Conservation (phyloP, 495 filamentous ascomycete species). For the Amorphotheca resinae region DNA sequence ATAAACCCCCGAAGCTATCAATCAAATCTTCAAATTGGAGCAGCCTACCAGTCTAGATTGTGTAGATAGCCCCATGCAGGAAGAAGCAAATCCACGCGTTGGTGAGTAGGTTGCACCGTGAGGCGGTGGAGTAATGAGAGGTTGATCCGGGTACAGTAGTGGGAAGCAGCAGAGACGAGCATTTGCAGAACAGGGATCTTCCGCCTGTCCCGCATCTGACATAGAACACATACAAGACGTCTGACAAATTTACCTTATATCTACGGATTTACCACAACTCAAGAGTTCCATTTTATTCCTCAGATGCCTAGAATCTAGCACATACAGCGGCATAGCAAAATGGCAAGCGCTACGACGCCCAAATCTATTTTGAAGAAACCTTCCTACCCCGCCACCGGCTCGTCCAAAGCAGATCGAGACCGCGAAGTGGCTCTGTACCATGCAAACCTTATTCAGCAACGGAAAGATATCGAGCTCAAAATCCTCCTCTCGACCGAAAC, state of each 20-base stretch:
- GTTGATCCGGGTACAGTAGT: background rate
- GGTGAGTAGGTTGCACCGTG: background rate
- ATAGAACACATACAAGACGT: background rate
- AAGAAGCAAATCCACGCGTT: too few species aligned
- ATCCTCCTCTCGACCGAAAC: constrained; percentile 59
- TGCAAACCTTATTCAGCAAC: constrained; percentile 64
- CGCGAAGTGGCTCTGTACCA: constrained; percentile 56
- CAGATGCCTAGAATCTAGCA: background rate
- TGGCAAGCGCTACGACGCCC: constrained; percentile 14
- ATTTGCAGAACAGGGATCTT: constrained; percentile 4
- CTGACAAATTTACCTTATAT: background rate
- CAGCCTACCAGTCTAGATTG: too few species aligned
- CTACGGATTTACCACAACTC: too few species aligned
- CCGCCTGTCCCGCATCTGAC: constrained; percentile 1
- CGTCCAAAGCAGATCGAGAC: constrained; percentile 27
- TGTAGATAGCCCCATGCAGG: too few species aligned
- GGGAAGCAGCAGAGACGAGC: constrained; percentile 1
- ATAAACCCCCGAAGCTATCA: constrained; percentile 5
- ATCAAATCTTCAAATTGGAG: background rate
- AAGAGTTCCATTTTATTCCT: background rate
- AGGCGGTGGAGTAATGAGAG: constrained; percentile 13
- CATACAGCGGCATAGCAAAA: constrained; percentile 6
- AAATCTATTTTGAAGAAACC: constrained; percentile 25
- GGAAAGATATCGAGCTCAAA: constrained; percentile 55
- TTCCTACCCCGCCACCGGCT: constrained; percentile 16